A percentile compares a stretch with the other conserved stretches of the same genome.
These are phyloP conservation scores for Kalaharituber pfeilii DNA, from an alignment of 2,329 filamentous ascomycete genomes.

Conservation along the genomic window DNA sequence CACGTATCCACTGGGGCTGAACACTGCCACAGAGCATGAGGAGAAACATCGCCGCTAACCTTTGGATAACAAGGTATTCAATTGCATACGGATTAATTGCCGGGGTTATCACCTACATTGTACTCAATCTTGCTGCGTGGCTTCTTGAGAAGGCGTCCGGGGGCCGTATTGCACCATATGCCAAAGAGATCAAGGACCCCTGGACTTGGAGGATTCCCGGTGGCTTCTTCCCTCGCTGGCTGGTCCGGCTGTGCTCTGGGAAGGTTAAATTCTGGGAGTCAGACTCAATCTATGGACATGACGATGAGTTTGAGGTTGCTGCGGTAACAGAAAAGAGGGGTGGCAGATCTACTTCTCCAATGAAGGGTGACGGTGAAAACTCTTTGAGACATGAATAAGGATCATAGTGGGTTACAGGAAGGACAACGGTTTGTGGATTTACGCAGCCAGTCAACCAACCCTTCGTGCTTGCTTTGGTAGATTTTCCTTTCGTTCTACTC, in stretches of 20 bases:
- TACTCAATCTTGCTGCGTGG: conserved; percentile 57
- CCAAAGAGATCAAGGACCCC: conserved; percentile 58
- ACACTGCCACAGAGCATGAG: not conserved
- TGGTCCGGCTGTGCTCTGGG: conserved; percentile 43
- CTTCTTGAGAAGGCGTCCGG: conserved; percentile 46
- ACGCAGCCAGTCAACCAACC: too few species aligned
- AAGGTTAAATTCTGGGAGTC: conserved; percentile 56
- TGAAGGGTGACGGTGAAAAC: not conserved
- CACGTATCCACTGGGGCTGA: not conserved
- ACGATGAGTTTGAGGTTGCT: not conserved
- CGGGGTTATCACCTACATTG: conserved; percentile 57
- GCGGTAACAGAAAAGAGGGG: not conserved
- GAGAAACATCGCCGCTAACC: not conserved
- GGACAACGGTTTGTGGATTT: too few species aligned
- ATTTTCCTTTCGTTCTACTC: too few species aligned
- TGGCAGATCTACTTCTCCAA: not conserved
- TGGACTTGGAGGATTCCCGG: conserved; percentile 67
- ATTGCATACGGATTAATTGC: conserved; percentile 76
- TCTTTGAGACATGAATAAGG: not conserved
- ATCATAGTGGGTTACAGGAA: too few species aligned
- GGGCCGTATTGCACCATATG: conserved; percentile 54
- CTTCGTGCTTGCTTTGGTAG: too few species aligned
- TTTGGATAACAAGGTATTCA: conserved; percentile 38
- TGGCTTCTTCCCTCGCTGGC: conserved; percentile 58
- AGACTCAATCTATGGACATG: not conserved